phyloP scores from a whole-genome alignment of 768 basidiomycete species.

The Trichaptum fuscoviolaceum region DNA sequence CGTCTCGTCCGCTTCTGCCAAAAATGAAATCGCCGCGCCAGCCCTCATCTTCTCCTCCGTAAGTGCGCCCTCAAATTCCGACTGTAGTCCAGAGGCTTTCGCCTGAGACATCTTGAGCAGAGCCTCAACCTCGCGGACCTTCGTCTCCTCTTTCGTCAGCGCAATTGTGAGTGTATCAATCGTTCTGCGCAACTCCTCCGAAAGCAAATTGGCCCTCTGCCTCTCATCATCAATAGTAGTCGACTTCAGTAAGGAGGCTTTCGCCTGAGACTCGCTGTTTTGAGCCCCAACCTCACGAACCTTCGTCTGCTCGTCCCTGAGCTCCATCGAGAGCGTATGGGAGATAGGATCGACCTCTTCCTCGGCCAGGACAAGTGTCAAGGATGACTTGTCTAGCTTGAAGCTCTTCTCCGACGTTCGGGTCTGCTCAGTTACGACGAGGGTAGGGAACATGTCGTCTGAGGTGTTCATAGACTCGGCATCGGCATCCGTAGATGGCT shows the following conservation, averaged over 20 bases:
- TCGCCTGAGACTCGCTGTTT: neutral
- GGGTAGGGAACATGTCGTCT: no score
- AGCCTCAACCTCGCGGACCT: neutral
- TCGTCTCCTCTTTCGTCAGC: neutral
- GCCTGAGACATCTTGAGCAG: neutral
- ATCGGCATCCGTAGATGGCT: no score
- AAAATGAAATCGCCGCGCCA: no score
- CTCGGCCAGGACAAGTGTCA: neutral
- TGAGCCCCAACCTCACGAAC: neutral
- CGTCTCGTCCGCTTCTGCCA: neutral
- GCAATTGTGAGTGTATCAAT: no score
- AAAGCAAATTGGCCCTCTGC: no score
- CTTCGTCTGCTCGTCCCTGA: neutral
- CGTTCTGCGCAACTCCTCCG: no score
- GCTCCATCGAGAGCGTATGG: neutral
- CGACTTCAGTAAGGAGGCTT: neutral
- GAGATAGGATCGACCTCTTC: no score
- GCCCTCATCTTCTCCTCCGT: neutral
- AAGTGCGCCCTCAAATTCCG: neutral
- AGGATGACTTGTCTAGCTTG: neutral
- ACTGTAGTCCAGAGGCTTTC: neutral
- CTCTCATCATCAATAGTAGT: neutral
- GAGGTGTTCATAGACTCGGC: no score
- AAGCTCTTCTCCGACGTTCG: neutral
- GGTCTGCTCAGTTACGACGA: neutral